Base-by-base conservation (phyloP, 192 early-diverging fungal genomes). In the Thoreauomyces humboldtii region DNA sequence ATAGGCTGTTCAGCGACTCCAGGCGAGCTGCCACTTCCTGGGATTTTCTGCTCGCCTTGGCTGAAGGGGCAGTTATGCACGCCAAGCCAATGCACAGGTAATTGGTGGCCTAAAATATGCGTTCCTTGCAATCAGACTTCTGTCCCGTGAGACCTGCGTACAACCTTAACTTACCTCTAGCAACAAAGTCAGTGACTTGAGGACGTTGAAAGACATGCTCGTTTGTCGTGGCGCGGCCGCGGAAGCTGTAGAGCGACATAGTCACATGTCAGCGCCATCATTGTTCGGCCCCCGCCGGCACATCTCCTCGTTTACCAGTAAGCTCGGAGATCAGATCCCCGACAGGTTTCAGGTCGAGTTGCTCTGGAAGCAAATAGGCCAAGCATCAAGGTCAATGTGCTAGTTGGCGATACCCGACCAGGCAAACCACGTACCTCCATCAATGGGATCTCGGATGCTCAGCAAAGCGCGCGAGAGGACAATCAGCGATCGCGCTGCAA, bases 1-100 rank as follows among this genome's bases (percentile, higher is more conserved):
- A 9, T 24, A 24, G 22, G 7, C 47, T 7, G 9, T 50, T 9
- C 25, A n/a, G n/a, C 12, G 12, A 9, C 9, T 50, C 22, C 9
- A 24, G 25, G 9, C 12, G 7, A 50, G 9, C 25, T 50, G 47
- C 12, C 9, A 50, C 14, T 52, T 27, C 4, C 17, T 52, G 15
- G 25, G 17, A 4, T 29, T 15, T 52, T 52, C 27, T 52, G 19
- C 27, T 22, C 6, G 2, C 19, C 27, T 4, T 28, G 7, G 15
- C 2, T 28, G 27, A 52, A 41, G 11, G 38, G n/a, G n/a, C 38
- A 41, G 38, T 41, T 41, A 41, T 52, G 21, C 25, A 24, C 6
- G 50, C 50, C 9, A 58, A 12, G 11, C 55, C 55, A 28, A 58
- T 58, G 37, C 55, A 58, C 2, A 45, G 28, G 32, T 60, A 60